A percentile compares a stretch with the other conserved stretches of the same genome.
phyloP scores from a whole-genome alignment of 2,329 filamentous ascomycete genomes.

The Peltaster fructicola region DNA sequence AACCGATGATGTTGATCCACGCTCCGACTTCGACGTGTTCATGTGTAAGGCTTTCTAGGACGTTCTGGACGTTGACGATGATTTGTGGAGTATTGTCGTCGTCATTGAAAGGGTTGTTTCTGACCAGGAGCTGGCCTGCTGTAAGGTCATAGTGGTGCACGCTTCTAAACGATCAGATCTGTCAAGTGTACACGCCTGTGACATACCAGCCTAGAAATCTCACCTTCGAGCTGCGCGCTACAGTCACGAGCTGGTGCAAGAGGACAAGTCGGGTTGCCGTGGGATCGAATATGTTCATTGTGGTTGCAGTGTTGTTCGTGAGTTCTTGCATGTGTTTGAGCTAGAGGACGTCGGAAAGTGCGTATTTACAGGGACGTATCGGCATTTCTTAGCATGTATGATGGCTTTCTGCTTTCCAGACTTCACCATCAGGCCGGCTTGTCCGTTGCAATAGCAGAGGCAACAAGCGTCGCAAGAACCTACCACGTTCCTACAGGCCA shows the following conservation, averaged over 20 bases:
- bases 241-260: conserved; percentile 24
- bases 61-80: conserved; percentile 51
- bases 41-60: conserved; percentile 47
- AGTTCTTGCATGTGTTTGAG: conserved; percentile 1
- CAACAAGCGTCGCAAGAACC: no score
- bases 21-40: conserved; percentile 54
- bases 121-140: conserved; percentile 46
- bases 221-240: conserved; percentile 50
- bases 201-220: conserved; percentile 82
- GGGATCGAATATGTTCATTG: conserved; percentile 22
- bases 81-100: conserved; percentile 25
- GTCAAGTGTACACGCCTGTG: conserved; percentile 2
- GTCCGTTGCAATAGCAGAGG: no score
- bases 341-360: conserved; percentile 1
- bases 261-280: conserved; percentile 37
- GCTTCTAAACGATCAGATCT: conserved; percentile 21
- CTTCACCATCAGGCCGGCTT: no score
- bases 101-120: conserved; percentile 43
- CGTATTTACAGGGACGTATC: no score
- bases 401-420: no score
- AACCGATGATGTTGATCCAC: conserved; percentile 82
- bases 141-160: conserved; percentile 39
- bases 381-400: no score
- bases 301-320: background rate
- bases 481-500: no score